phyloP scores from a whole-genome alignment of 495 filamentous ascomycete genomes.

The Talaromyces proteolyticus region DNA sequence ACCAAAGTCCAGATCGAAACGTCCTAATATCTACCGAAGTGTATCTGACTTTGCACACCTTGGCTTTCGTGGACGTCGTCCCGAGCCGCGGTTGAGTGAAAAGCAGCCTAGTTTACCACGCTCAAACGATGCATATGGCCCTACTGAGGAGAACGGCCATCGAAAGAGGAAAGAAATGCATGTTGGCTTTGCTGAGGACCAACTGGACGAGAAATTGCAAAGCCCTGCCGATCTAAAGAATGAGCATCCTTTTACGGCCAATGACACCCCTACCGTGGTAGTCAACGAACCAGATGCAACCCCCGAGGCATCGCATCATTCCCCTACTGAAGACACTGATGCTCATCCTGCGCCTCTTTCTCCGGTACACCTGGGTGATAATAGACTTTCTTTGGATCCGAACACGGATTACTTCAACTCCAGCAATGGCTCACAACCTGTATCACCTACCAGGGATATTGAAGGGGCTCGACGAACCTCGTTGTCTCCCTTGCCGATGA shows the following conservation, averaged over 20 bases:
- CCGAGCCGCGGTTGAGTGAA: slow-evolving; percentile 6
- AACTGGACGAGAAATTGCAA: slow-evolving; percentile 5
- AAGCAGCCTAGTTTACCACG: slow-evolving; percentile 6
- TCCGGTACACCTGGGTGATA: slow-evolving; percentile 14
- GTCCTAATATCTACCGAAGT: slow-evolving; percentile 26
- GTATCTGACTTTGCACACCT: slow-evolving; percentile 26
- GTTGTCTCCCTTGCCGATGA: slow-evolving; percentile 10
- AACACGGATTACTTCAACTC: not conserved
- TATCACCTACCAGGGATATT: not conserved
- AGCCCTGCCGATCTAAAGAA: not conserved
- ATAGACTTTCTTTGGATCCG: not conserved
- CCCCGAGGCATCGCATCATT: slow-evolving; percentile 1
- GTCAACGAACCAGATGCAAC: not conserved
- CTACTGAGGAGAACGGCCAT: slow-evolving; percentile 11
- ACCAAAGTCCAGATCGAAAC: slow-evolving; percentile 43
- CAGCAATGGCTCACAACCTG: too few species aligned
- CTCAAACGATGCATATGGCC: slow-evolving; percentile 7
- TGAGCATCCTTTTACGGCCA: slow-evolving; percentile 9
- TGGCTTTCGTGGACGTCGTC: slow-evolving; percentile 29
- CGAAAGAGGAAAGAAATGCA: slow-evolving; percentile 30
- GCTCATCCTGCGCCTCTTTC: slow-evolving; percentile 13
- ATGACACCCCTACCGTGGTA: not conserved
- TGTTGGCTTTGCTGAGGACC: slow-evolving; percentile 51
- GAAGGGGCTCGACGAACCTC: not conserved
- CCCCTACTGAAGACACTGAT: slow-evolving; percentile 20